These are phyloP conservation scores for Nidularia sp. DNA, from an alignment of 768 basidiomycete genomes.

Conservation along the genomic window DNA sequence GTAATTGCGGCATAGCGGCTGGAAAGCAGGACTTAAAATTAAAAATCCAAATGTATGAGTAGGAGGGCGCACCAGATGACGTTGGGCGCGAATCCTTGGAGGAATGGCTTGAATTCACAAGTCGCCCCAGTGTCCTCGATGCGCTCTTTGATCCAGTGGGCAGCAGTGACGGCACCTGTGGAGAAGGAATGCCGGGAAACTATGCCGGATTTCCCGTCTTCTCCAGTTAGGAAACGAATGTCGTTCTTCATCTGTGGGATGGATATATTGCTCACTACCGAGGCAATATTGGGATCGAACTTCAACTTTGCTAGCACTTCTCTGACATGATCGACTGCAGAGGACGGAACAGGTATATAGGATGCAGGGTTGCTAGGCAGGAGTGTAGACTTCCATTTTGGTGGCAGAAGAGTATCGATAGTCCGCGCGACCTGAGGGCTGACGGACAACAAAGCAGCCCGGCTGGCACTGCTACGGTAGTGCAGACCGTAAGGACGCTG, in stretches of 20 bases:
- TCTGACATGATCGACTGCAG: conserved; percentile 51
- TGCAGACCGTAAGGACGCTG: conserved; percentile 28
- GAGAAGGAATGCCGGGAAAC: conserved; percentile 82
- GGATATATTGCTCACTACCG: conserved; percentile 66
- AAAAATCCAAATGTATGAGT: not conserved
- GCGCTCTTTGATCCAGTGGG: conserved; percentile 67
- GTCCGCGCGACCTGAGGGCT: conserved; percentile 29
- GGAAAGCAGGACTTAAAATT: not conserved
- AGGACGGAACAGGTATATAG: conserved; percentile 52
- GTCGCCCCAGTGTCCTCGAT: conserved; percentile 74
- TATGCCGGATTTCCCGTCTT: conserved; percentile 70
- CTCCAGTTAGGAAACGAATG: conserved; percentile 82
- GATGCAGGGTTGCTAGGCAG: conserved; percentile 48
- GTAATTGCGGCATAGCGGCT: conserved; percentile 58
- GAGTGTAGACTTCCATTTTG: conserved; percentile 66
- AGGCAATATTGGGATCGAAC: conserved; percentile 68
- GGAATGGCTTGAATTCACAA: conserved; percentile 67
- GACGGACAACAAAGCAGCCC: conserved; percentile 50
- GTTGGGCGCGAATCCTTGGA: conserved; percentile 77
- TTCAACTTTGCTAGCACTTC: conserved; percentile 52
- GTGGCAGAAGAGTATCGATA: conserved; percentile 65
- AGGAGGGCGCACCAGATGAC: conserved; percentile 66
- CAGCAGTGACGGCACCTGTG: conserved; percentile 57
- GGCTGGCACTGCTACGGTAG: conserved; percentile 24
- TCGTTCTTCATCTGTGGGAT: conserved; percentile 62